A percentile compares a stretch with the other conserved stretches of the same genome.
Conservation (phyloP, 2,329 filamentous ascomycete species). For the Beauveria medogensis region DNA sequence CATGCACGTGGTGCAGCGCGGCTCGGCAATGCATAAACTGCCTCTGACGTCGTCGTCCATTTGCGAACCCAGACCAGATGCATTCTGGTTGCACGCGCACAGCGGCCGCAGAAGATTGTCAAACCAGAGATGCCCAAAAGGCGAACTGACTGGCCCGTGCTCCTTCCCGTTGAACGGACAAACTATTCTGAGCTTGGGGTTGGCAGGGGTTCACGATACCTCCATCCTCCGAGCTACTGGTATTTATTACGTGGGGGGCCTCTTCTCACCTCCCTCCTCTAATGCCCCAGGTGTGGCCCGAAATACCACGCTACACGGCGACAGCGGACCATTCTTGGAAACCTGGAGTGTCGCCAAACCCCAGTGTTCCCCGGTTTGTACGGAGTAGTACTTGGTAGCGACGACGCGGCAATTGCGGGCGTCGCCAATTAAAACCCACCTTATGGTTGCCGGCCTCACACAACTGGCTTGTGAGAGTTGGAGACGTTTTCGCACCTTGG, state of each 20-base stretch:
- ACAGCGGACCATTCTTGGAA: neutral
- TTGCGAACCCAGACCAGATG: neutral
- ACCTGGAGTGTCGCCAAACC: neutral
- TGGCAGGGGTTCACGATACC: neutral
- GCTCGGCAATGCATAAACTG: neutral
- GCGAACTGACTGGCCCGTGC: neutral
- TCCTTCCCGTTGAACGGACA: neutral
- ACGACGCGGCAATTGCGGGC: neutral
- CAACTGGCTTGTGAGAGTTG: neutral
- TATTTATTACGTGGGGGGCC: neutral
- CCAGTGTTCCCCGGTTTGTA: neutral
- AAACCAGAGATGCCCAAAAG: neutral
- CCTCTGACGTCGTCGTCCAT: neutral
- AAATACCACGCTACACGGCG: slow-evolving; percentile 5
- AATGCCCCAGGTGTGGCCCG: neutral
- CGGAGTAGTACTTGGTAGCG: too few relatives aligned
- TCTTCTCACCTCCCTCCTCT: neutral
- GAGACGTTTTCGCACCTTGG: neutral
- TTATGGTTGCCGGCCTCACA: neutral
- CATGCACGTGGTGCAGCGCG: neutral
- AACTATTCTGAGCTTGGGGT: neutral
- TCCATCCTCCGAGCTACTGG: neutral
- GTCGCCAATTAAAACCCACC: neutral
- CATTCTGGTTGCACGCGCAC: neutral
- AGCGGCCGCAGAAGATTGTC: neutral